Evolutionary conservation across 305 asterid genomes (phyloP), one percentile per base, ranked within the genome.

Genomic region (Fraxinus velutina): DNA sequence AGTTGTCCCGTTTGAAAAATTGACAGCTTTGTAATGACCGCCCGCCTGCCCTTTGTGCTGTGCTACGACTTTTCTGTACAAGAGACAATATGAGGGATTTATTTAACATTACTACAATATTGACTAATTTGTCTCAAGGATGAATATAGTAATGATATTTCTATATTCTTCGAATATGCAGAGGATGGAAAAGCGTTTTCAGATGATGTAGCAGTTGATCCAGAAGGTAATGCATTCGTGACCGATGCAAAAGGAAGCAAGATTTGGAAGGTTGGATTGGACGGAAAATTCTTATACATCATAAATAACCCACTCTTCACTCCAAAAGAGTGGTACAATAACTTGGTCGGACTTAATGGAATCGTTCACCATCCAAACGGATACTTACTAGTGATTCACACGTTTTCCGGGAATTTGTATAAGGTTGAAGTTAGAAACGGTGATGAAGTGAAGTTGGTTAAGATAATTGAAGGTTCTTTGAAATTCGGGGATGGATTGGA

Each of bases 281-380:
- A 88, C 3, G 99, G 99, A 21, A 90, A 89, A 34, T 73, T 86
- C 73, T 81, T 88, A 2, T 60, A 78, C 86, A 76, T 88, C 80
- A 93, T 96, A 30, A 83, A 79, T 34, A 92, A 90, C 83, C 93
- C 95, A 0, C 89, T 94, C 77, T 93, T 96, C 44, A 81, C 81
- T 60, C 90, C 91, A 0, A 89, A 87, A 34, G 92, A 91, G 79
- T 96, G 97, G 97, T 89, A 91, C 94, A 84, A 78, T 36, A 87
- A 87, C 76, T 62, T 91, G 2, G 77, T 96, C 7, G 93, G 92
- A 6, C 89, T 96, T 73, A 96, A 96, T 0, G 99, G 99, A 15
- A 92, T 96, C 22, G 92, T 92, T 27, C 84, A 92, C 89, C 99
- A 96, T 86, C 99, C 98, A 21, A 90, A 96, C 33, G 97, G 98